Evolutionary conservation across 2,329 filamentous ascomycete species (phyloP).

Genomic region (Neocatenulostroma microsporum): DNA sequence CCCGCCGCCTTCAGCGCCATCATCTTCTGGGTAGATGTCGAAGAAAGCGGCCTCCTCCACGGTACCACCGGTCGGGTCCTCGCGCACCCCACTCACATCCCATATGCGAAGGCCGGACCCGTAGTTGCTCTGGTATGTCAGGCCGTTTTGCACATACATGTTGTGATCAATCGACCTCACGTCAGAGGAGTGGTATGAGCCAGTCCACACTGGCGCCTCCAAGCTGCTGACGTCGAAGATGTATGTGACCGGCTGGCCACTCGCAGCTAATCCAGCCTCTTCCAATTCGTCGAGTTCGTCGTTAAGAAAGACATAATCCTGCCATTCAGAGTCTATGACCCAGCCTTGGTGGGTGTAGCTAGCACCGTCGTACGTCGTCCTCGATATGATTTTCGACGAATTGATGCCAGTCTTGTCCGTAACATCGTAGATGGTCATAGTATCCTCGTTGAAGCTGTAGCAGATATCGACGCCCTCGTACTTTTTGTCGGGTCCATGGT

Average conservation of each 20-base stretch:
- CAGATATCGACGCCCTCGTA: constrained; percentile 45
- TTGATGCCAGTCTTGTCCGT: constrained; percentile 33
- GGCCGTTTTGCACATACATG: constrained; percentile 33
- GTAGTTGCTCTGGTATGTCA: constrained; percentile 34
- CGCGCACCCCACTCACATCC: constrained; percentile 30
- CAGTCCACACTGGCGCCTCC: constrained; percentile 35
- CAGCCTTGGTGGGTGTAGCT: constrained; percentile 50
- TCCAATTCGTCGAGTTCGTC: constrained; percentile 48
- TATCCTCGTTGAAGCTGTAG: constrained; percentile 47
- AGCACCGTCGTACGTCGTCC: constrained; percentile 42
- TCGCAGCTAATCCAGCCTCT: constrained; percentile 30
- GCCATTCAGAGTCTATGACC: constrained; percentile 41
- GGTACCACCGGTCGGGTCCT: constrained; percentile 39
- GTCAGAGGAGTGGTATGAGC: constrained; percentile 31
- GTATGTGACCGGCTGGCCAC: constrained; percentile 41
- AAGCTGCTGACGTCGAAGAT: constrained; percentile 45
- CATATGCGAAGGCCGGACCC: constrained; percentile 30
- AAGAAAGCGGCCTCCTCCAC: constrained; percentile 46
- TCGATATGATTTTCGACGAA: constrained; percentile 37
- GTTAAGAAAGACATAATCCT: constrained; percentile 44
- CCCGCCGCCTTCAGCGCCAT: constrained; percentile 35
- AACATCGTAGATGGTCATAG: constrained; percentile 41
- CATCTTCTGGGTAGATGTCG: constrained; percentile 47
- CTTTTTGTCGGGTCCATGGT: constrained; percentile 40
- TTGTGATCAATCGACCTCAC: constrained; percentile 37